Conservation (phyloP, 345 rosid genomes). For the Acer negundo region DNA sequence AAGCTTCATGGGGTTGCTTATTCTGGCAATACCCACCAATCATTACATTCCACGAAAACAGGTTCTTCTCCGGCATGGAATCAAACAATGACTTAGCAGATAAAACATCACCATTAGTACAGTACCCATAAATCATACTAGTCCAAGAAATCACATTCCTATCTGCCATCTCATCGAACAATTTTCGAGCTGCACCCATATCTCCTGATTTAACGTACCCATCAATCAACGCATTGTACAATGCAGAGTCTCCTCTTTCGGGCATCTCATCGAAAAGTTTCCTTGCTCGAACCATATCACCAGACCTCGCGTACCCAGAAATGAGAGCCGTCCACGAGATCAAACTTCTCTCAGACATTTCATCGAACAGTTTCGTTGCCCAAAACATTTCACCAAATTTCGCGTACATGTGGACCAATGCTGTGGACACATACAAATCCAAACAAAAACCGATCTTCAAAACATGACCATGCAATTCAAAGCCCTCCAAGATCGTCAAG, state of each 20-base stretch:
- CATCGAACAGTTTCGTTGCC: slow-evolving; percentile 60
- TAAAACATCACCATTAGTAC: slow-evolving; percentile 44
- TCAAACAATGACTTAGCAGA: slow-evolving; percentile 63
- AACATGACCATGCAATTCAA: slow-evolving; percentile 54
- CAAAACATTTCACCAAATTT: slow-evolving; percentile 47
- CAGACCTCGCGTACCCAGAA: slow-evolving; percentile 56
- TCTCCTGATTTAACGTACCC: slow-evolving; percentile 71
- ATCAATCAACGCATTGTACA: slow-evolving; percentile 61
- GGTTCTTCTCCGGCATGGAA: slow-evolving; percentile 68
- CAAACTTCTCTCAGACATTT: slow-evolving; percentile 57
- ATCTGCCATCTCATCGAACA: slow-evolving; percentile 56
- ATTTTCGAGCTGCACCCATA: slow-evolving; percentile 50
- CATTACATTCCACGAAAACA: slow-evolving; percentile 79
- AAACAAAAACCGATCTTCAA: slow-evolving; percentile 53
- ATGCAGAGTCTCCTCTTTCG: slow-evolving; percentile 49
- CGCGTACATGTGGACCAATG: slow-evolving; percentile 68
- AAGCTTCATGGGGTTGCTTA: slow-evolving; percentile 66
- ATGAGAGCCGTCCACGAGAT: slow-evolving; percentile 83
- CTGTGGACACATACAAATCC: slow-evolving; percentile 67
- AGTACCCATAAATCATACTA: slow-evolving; percentile 71
- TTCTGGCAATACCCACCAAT: slow-evolving; percentile 73
- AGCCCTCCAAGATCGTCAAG: slow-evolving; percentile 47
- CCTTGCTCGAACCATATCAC: slow-evolving; percentile 49
- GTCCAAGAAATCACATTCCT: slow-evolving; percentile 79
- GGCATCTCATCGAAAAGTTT: slow-evolving; percentile 59